A percentile compares a stretch with the other conserved stretches of the same genome.
phyloP scores from a whole-genome alignment of 768 basidiomycete species.

The Lentinula edodes region DNA sequence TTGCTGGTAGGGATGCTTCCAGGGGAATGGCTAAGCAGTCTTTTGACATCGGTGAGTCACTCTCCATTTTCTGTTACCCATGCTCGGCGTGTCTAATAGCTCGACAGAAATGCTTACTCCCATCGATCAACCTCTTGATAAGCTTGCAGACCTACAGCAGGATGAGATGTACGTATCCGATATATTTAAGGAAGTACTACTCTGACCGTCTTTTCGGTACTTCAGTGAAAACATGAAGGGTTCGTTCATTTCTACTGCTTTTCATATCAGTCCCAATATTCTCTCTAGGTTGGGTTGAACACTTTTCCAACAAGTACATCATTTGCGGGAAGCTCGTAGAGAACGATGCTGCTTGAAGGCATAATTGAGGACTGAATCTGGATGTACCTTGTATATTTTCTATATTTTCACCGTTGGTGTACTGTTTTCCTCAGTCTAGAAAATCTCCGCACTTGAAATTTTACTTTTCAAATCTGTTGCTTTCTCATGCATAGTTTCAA shows the following conservation, averaged over 20 bases:
- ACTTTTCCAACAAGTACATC: constrained; percentile 91
- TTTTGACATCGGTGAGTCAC: constrained; percentile 76
- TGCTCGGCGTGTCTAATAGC: not conserved
- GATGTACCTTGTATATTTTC: constrained; percentile 11
- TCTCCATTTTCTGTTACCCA: not conserved
- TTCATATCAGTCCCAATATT: not conserved
- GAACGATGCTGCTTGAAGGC: constrained; percentile 50
- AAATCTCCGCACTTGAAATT: too few relatives aligned
- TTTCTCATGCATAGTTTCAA: too few relatives aligned
- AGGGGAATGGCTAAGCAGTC: constrained; percentile 98
- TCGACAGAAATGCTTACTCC: constrained; percentile 83
- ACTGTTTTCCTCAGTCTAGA: constrained; percentile 16
- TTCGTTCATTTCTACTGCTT: constrained; percentile 21
- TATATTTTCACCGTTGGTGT: constrained; percentile 20
- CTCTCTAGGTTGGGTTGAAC: constrained; percentile 80
- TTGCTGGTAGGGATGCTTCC: constrained; percentile 94
- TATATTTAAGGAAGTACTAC: not conserved
- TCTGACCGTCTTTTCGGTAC: constrained; percentile 1
- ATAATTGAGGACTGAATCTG: constrained; percentile 12
- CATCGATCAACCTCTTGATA: constrained; percentile 81
- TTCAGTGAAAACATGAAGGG: constrained; percentile 89
- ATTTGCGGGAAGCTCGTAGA: constrained; percentile 85
- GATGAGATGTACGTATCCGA: constrained; percentile 71
- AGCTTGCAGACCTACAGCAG: constrained; percentile 66
- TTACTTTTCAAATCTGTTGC: too few relatives aligned